Evolutionary conservation across 306 rosid species (phyloP), one percentile per base, ranked within the genome.

Genomic region (Amphicarpaea edgeworthii): DNA sequence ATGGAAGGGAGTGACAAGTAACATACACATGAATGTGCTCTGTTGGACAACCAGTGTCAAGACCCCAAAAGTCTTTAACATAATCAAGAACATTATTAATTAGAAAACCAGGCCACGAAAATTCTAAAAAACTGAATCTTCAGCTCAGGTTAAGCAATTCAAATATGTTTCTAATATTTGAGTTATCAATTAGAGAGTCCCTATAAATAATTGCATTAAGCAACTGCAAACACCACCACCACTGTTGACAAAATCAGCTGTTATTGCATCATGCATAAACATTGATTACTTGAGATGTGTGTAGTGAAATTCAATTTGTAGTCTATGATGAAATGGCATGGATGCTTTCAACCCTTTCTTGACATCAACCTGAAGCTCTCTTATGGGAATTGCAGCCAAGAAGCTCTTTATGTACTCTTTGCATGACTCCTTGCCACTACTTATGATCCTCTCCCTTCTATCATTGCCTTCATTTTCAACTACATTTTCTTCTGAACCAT

Each of bases 361-460:
- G 59, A 85, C 82, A 79, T 91, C 96, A 21, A 78, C 85, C 70
- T 88, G 91, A 72, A 91, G 42, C 63, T 88, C 96, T 74, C 91
- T 82, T 47, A 91, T 72, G 20, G 91, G 93, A 62, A 91, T 91
- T 19, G 96, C 90, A 69, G 96, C 96, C 86, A 91, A 77, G 82
- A 91, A 91, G 88, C 85, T 87, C 85, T 91, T 91, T 23, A 91
- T 91, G 76, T 85, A 91, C 83, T 88, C 91, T 84, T 87, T 88
- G 85, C 96, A 91, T 4, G 89, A 86, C 19, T 91, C 90, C 72
- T 88, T 91, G 65, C 93, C 96, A 40, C 61, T 81, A 49, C 89
- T 85, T 12, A 87, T 45, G 43, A 85, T 58, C 85, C 69, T 84
- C 57, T 68, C 87, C 79, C 8, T 70, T 66, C 24, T 62, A 74